Evolutionary conservation across 441 rosid genomes (phyloP).

Genomic region (Populus trichocarpa): DNA sequence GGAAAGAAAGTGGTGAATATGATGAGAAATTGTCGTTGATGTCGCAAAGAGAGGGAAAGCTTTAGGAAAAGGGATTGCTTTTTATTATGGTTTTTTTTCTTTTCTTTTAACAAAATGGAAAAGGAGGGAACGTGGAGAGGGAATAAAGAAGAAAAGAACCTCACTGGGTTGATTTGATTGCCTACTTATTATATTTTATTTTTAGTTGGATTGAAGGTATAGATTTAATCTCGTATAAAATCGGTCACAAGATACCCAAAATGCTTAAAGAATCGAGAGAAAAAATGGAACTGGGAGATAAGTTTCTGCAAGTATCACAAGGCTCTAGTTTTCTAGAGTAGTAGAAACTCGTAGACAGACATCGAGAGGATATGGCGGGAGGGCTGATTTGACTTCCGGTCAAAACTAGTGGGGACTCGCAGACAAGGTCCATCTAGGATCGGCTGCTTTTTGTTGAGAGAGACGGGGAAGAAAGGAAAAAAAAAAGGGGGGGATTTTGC

Average conservation of each 20-base stretch:
- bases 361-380: no score
- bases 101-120: constrained; percentile 8
- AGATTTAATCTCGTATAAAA: no score
- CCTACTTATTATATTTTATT: neutral
- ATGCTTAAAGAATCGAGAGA: no score
- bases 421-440: constrained; percentile 32
- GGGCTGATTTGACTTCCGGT: constrained; percentile 25
- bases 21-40: constrained; percentile 39
- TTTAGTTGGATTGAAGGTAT: no score
- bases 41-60: constrained; percentile 36
- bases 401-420: constrained; percentile 33
- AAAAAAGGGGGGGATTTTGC: constrained; percentile 6
- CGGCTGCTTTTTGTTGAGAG: constrained; percentile 16
- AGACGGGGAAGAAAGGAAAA: no score
- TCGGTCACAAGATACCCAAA: no score
- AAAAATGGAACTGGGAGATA: no score
- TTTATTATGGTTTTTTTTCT: neutral
- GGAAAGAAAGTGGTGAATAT: constrained; percentile 35
- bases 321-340: no score
- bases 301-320: no score
- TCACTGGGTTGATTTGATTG: neutral
- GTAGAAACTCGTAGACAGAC: no score
- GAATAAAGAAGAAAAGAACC: constrained; percentile 16
- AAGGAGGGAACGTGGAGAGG: constrained; percentile 32
- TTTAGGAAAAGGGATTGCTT: constrained; percentile 46